phyloP scores from a whole-genome alignment of 2,329 filamentous ascomycete genomes.

The Hirsutella minnesotensis region DNA sequence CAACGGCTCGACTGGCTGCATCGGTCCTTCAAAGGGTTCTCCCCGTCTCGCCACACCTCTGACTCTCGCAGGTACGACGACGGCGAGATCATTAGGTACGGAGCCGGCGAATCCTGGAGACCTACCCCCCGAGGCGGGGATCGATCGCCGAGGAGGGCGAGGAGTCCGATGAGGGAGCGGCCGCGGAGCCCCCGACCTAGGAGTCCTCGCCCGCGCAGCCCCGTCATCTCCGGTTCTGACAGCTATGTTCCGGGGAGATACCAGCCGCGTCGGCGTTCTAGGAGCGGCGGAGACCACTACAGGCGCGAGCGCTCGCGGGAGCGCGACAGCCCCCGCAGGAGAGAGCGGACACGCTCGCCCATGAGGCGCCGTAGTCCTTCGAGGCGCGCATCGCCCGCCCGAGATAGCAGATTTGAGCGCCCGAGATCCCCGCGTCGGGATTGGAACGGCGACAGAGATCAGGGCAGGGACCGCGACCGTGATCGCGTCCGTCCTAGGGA shows the following conservation, averaged over 20 bases:
- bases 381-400: constrained; percentile 21
- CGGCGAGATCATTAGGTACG: constrained; percentile 49
- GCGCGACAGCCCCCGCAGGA: constrained; percentile 23
- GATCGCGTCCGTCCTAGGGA: constrained; percentile 18
- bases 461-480: constrained; percentile 19
- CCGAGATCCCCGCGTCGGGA: constrained; percentile 25
- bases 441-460: constrained; percentile 20
- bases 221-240: constrained; percentile 26
- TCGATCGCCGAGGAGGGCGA: constrained; percentile 29
- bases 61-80: constrained; percentile 31
- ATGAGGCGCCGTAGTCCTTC: constrained; percentile 26
- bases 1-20: no score
- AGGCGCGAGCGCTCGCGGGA: constrained; percentile 29
- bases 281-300: constrained; percentile 28
- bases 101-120: constrained; percentile 49
- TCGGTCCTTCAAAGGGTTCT: background rate
- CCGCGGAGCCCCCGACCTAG: constrained; percentile 23
- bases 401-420: constrained; percentile 25
- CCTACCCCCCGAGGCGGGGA: constrained; percentile 39
- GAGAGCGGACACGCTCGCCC: constrained; percentile 24
- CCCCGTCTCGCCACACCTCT: background rate
- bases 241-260: constrained; percentile 35
- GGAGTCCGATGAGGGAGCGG: constrained; percentile 17
- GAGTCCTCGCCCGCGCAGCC: constrained; percentile 26
- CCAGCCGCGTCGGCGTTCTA: constrained; percentile 27